phyloP scores from a whole-genome alignment of 2,329 filamentous ascomycete species.

The Trichoderma pleuroti region DNA sequence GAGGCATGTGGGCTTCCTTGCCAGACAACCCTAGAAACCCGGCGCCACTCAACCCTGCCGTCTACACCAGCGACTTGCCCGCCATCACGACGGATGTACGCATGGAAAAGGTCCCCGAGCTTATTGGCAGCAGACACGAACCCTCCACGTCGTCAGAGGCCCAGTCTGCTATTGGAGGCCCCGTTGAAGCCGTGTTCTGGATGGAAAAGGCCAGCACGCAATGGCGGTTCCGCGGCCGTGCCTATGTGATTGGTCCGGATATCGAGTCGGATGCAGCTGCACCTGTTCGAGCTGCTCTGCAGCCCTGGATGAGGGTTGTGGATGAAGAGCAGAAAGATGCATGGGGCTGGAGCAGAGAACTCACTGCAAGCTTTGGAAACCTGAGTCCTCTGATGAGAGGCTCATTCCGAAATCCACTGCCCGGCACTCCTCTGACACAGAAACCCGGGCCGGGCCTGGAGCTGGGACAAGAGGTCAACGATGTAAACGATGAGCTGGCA shows the following conservation, averaged over 20 bases:
- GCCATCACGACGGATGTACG: conserved; percentile 84
- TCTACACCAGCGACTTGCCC: conserved; percentile 72
- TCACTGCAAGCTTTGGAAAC: conserved; percentile 89
- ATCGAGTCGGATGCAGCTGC: conserved; percentile 44
- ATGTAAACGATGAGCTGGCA: conserved; percentile 67
- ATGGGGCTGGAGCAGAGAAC: conserved; percentile 77
- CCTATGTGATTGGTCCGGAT: conserved; percentile 71
- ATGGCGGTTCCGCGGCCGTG: conserved; percentile 78
- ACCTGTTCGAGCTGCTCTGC: conserved; percentile 59
- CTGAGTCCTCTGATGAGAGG: conserved; percentile 76
- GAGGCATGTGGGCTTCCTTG: conserved; percentile 76
- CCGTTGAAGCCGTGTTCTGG: conserved; percentile 86
- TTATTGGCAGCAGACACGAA: conserved; percentile 51
- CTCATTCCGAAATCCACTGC: conserved; percentile 68
- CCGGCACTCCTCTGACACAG: conserved; percentile 58
- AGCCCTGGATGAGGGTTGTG: conserved; percentile 55
- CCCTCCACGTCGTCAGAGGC: conserved; percentile 25
- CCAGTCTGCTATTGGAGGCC: conserved; percentile 59
- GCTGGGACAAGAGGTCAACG: conserved; percentile 63
- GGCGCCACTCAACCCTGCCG: conserved; percentile 64
- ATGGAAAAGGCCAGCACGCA: conserved; percentile 65
- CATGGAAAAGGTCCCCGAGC: conserved; percentile 77
- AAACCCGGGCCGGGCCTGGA: conserved; percentile 41
- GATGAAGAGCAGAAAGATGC: conserved; percentile 24
- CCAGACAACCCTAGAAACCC: conserved; percentile 69